These are phyloP conservation scores for Lentinula raphanica DNA, from an alignment of 768 basidiomycete species.

Conservation along the genomic window DNA sequence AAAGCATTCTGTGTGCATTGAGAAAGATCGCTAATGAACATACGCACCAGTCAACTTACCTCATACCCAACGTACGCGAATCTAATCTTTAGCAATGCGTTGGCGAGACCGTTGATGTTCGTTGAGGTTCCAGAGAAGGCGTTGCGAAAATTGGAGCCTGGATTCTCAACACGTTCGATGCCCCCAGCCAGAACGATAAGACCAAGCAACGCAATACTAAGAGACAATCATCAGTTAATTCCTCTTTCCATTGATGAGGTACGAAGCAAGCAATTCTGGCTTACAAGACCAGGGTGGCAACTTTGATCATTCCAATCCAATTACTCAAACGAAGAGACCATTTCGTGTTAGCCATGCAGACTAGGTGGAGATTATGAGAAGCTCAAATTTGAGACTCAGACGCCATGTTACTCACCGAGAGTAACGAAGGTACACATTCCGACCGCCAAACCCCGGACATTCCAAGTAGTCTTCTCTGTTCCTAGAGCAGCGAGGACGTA, in stretches of 20 bases:
- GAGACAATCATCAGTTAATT: background rate
- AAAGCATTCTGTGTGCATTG: slow-evolving; percentile 30
- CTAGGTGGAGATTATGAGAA: slow-evolving; percentile 13
- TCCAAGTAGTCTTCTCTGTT: slow-evolving; percentile 25
- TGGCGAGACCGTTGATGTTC: slow-evolving; percentile 6
- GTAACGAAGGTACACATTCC: slow-evolving; percentile 27
- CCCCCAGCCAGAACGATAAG: slow-evolving; percentile 58
- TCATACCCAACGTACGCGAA: slow-evolving; percentile 34
- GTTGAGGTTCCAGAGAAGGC: slow-evolving; percentile 46
- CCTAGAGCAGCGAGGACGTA: slow-evolving; percentile 31
- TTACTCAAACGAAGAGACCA: slow-evolving; percentile 35
- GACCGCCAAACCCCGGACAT: slow-evolving; percentile 29
- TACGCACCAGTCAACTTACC: slow-evolving; percentile 26
- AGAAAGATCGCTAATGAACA: background rate
- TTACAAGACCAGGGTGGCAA: slow-evolving; percentile 26
- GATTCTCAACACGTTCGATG: slow-evolving; percentile 46
- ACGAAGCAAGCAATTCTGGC: slow-evolving; percentile 1
- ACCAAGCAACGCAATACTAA: slow-evolving; percentile 46
- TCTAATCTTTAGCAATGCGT: slow-evolving; percentile 6
- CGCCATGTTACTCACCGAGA: slow-evolving; percentile 19
- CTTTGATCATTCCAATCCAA: slow-evolving; percentile 28
- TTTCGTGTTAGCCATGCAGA: slow-evolving; percentile 26
- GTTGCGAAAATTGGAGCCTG: slow-evolving; percentile 52
- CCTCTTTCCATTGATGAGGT: background rate
- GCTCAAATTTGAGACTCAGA: background rate